Percentiles rank a stretch among this genome's conserved stretches.
Evolutionary conservation across 805 yeast genomes (phyloP).

Genomic region (Dipodascus geniculatus): DNA sequence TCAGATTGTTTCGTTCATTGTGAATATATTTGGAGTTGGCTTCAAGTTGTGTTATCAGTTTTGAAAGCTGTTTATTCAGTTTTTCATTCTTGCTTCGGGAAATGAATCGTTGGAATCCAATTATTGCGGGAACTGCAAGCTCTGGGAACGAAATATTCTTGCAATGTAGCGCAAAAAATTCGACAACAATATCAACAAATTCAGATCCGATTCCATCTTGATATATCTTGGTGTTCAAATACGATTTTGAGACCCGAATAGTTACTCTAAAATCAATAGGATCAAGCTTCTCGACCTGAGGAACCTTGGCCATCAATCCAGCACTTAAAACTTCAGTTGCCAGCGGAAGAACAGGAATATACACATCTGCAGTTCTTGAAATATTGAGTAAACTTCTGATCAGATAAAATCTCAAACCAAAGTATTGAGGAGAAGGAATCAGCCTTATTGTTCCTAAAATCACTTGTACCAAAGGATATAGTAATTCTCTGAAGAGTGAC

Average conservation of each 20-base stretch:
- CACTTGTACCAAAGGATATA: constrained; percentile 92
- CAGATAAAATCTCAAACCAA: constrained; percentile 85
- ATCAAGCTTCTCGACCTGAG: constrained; percentile 22
- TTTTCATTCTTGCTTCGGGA: constrained; percentile 37
- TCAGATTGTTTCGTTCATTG: constrained; percentile 58
- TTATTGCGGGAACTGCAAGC: constrained; percentile 70
- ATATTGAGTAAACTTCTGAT: constrained; percentile 72
- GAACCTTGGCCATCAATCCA: constrained; percentile 53
- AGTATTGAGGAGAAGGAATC: constrained; percentile 86
- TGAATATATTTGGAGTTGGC: constrained; percentile 58
- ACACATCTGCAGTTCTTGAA: constrained; percentile 79
- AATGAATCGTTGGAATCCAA: constrained; percentile 66
- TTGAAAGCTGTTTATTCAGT: constrained; percentile 64
- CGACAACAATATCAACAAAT: constrained; percentile 66
- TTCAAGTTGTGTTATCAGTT: constrained; percentile 64
- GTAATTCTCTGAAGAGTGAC: constrained; percentile 40
- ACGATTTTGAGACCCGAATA: constrained; percentile 73
- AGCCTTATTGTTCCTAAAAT: constrained; percentile 82
- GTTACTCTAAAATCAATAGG: constrained; percentile 81
- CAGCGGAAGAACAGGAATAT: constrained; percentile 81
- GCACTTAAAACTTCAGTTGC: constrained; percentile 72
- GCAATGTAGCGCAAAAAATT: constrained; percentile 70
- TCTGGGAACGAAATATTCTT: constrained; percentile 93
- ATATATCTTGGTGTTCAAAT: constrained; percentile 69
- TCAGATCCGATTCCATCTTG: constrained; percentile 86